Evolutionary conservation across 176 grass and related monocot species (phyloP), one percentile per base, ranked within the genome.

Genomic region (Carex myosuroides): DNA sequence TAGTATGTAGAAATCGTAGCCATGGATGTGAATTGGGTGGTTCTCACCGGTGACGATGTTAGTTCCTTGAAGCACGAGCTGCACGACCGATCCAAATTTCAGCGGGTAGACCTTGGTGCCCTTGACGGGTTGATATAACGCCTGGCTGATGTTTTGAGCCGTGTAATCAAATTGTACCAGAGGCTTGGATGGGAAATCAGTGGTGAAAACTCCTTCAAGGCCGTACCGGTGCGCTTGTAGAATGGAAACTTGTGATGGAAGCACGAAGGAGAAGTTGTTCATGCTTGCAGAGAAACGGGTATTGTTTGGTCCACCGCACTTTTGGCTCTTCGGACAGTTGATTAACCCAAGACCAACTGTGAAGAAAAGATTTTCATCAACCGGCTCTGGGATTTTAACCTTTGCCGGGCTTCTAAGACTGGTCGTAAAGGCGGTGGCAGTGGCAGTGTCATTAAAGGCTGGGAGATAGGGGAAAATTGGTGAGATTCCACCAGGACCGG

Each of bases 221-320:
- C 72, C 81, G 52, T 83, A 82, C 77, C 79, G 81, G 80, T 94
- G 88, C 11, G 92, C 92, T 60, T 94, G 81, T 7, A 94, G 84
- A 80, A 94, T 73, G 17, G 92, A 92, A 81, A 72, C 16, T 20
- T 60, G 48, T 54, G 80, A n/a, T 20, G 92, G 92, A 82, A 94
- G 87, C 37, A 88, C 84, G 59, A 97, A 97, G 4, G 92, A 94
- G 58, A 89, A 57, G 84, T 97, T 97, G 92, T 94, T 97, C 83
- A 97, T 89, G 94, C 92, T 94, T 69, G 94, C 92, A 0, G 81
- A 54, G 48, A 97, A 88, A 17, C 94, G 92, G 44, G 90, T 91
- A 57, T 85, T 85, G 83, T 97, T 97, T 0, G 92, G 92, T 2
- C 92, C 90, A 0, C 42, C 77, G 29, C 90, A 94, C 5, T 72